A percentile compares a stretch with the other conserved stretches of the same genome.
Evolutionary conservation across 164 flowering plant species (phyloP).

Genomic region (Aristolochia contorta): DNA sequence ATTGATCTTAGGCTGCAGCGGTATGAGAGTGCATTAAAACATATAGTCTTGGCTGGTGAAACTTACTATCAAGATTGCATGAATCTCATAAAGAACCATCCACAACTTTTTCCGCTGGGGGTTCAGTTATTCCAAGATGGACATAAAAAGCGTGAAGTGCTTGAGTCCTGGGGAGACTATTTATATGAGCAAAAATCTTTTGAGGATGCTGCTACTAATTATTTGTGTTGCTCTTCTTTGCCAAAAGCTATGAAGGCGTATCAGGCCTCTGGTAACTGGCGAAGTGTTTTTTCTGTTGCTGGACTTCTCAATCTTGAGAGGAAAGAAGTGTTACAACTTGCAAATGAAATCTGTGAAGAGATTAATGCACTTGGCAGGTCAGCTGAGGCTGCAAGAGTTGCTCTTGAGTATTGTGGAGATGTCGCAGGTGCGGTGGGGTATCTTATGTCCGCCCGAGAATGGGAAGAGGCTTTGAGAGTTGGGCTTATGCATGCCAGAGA

Average conservation of each 20-base stretch:
- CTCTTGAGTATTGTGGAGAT: conserved; percentile 81
- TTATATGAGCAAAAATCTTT: conserved; percentile 51
- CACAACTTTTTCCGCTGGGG: conserved; percentile 77
- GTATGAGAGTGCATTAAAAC: conserved; percentile 72
- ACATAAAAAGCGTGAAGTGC: conserved; percentile 42
- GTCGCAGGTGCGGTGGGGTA: conserved; percentile 42
- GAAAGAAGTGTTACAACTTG: conserved; percentile 49
- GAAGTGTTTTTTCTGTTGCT: conserved; percentile 71
- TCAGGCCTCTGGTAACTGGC: conserved; percentile 83
- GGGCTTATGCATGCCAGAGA: conserved; percentile 56
- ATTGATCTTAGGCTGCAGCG: conserved; percentile 73
- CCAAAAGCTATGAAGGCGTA: conserved; percentile 84
- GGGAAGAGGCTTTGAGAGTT: conserved; percentile 95
- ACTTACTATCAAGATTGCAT: conserved; percentile 57
- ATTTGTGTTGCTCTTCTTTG: conserved; percentile 58
- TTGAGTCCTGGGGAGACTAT: conserved; percentile 97
- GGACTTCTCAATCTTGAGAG: conserved; percentile 63
- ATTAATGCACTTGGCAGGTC: conserved; percentile 90
- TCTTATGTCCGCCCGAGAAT: conserved; percentile 66
- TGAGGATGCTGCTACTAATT: conserved; percentile 84
- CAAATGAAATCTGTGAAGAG: conserved; percentile 90
- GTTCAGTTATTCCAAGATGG: conserved; percentile 54
- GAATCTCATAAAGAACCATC: conserved; percentile 66
- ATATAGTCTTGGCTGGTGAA: conserved; percentile 78
- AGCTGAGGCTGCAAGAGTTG: conserved; percentile 86